Conservation (phyloP, 2,329 filamentous ascomycete genomes). For the Nakataea oryzae region DNA sequence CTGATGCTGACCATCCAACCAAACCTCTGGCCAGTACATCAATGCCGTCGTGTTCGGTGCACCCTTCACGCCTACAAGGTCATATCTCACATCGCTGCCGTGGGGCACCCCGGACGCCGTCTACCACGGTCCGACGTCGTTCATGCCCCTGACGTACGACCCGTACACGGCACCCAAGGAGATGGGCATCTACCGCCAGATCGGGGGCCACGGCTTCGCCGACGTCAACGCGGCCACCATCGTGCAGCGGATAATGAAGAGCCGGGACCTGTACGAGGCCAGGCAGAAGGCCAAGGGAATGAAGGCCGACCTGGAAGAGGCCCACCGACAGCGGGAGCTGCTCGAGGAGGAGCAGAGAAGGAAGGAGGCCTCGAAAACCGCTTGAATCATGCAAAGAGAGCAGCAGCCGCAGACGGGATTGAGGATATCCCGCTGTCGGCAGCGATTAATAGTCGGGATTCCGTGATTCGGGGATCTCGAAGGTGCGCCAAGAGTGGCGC, state of each 20-base stretch:
- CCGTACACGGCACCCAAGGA: conserved; percentile 72
- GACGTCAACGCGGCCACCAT: conserved; percentile 90
- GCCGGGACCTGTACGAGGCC: conserved; percentile 80
- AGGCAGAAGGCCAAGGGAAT: conserved; percentile 82
- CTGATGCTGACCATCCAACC: not conserved
- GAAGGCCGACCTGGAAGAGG: conserved; percentile 69
- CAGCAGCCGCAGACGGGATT: not conserved
- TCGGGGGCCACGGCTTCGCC: conserved; percentile 67
- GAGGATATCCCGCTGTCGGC: not conserved
- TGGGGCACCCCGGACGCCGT: conserved; percentile 67
- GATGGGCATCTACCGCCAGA: conserved; percentile 75
- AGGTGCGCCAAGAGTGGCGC: not conserved
- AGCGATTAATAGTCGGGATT: not conserved
- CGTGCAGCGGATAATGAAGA: conserved; percentile 80
- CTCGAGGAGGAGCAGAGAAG: conserved; percentile 47
- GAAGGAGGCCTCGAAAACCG: conserved; percentile 34
- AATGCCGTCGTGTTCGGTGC: conserved; percentile 82
- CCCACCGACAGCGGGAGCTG: conserved; percentile 49
- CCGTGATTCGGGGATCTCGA: not conserved
- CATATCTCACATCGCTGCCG: conserved; percentile 67
- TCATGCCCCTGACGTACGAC: conserved; percentile 72
- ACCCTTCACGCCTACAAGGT: conserved; percentile 72
- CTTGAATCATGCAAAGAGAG: no score
- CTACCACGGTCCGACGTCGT: conserved; percentile 93
- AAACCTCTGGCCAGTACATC: conserved; percentile 53